Base-by-base conservation (phyloP, 257 asterid genomes). In the Eustoma russellianum region DNA sequence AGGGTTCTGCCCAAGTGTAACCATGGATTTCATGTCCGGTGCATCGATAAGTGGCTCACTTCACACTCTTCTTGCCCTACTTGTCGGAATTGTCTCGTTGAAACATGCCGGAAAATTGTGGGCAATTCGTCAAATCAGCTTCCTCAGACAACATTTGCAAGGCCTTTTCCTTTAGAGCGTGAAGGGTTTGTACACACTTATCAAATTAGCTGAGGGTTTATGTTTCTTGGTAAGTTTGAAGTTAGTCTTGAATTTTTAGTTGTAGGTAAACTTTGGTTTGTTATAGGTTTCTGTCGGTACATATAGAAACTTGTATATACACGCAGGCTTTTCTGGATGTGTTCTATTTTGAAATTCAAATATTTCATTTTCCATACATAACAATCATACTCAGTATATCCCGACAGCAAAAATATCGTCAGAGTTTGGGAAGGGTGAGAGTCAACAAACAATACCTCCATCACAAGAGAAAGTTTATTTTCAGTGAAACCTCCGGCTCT, bases 61-160 rank as follows among this genome's bases (percentile, higher is more conserved):
- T 68, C 69, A 11, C 74, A 68, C 66, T 62, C 74, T 1, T 68
- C 74, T 43, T 68, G 74, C 61, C 74, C 74, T 18, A 68, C 74
- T 28, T 68, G 74, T 43, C 61, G 74, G 6, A 61, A 68, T 57
- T 62, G 74, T 58, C 60, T 68, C 24, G 57, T 68, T 13, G 69
- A 68, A 19, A 68, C 68, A 2, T 63, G 61, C 17, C 69, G 57
- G 5, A 68, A 68, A 18, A 52, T 68, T 13, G 50, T 48, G 1
- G 65, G 68, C 2, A 34, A 51, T 1, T 41, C 59, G 6, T 13
- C 51, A 8, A 15, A 18, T 2, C 52, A 17, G 11, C 67, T 28
- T 13, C 9, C 60, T 10, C 60, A 35, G 41, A 58, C 55, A 60
- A 52, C 48, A 13, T 19, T 61, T 9, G 52, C 46, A 41, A 57